Evolutionary conservation across 768 basidiomycete genomes (phyloP).

Genomic region (Kwoniella europaea): DNA sequence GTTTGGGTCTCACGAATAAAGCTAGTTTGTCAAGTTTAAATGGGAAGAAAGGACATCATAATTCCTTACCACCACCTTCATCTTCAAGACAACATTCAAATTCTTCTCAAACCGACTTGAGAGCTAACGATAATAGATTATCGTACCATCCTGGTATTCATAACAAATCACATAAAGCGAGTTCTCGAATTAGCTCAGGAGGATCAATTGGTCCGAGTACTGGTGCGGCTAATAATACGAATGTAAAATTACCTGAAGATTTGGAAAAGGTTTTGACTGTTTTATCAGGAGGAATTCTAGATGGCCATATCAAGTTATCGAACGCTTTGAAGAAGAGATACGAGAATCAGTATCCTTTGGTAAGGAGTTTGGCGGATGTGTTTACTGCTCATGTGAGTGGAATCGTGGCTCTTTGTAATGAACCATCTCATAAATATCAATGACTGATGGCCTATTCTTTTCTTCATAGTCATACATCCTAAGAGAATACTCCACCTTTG

Average conservation of each 20-base stretch:
- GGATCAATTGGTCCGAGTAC: neutral
- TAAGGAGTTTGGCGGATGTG: constrained; percentile 91
- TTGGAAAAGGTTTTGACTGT: constrained; percentile 83
- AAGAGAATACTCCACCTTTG: constrained; percentile 89
- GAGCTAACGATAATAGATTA: constrained; percentile 17
- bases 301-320: constrained; percentile 84
- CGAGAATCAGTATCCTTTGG: constrained; percentile 93
- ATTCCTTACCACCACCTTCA: constrained; percentile 56
- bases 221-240: neutral
- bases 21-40: constrained; percentile 23
- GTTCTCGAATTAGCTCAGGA: constrained; percentile 18
- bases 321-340: constrained; percentile 86
- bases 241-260: constrained; percentile 73
- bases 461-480: constrained; percentile 80
- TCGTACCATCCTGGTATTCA: constrained; percentile 23
- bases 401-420: neutral
- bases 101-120: constrained; percentile 5
- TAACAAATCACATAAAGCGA: constrained; percentile 20
- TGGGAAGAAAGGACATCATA: constrained; percentile 27
- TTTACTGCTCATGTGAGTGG: constrained; percentile 84
- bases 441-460: constrained; percentile 1
- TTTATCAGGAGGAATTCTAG: constrained; percentile 80
- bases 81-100: constrained; percentile 15
- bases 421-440: neutral
- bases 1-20: constrained; percentile 24